Evolutionary conservation across 176 grass and related monocot species (phyloP).

Genomic region (Carex myosuroides): DNA sequence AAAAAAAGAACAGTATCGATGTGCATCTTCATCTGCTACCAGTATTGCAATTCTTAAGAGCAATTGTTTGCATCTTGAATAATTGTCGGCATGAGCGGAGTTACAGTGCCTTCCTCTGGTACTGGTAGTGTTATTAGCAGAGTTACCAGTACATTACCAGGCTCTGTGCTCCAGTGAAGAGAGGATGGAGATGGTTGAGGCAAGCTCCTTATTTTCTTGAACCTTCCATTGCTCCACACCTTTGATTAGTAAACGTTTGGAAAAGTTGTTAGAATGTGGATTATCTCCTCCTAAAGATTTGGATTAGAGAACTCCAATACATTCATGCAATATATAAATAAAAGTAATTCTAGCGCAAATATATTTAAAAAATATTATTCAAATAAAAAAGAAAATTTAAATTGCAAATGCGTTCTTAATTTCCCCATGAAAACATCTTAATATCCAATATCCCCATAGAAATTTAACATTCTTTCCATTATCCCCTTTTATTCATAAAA

Average conservation of each 20-base stretch:
- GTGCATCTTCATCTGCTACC: not conserved
- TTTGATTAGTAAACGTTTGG: not conserved
- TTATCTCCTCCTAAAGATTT: not conserved
- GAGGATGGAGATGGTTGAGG: conserved; percentile 1
- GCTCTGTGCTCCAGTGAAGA: not conserved
- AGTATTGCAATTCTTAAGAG: not conserved
- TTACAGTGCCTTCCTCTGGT: not conserved
- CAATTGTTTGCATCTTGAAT: not conserved
- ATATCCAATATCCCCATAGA: no score
- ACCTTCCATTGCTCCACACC: conserved; percentile 39
- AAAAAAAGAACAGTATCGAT: not conserved
- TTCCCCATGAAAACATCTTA: no score
- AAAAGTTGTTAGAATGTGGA: not conserved
- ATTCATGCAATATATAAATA: not conserved
- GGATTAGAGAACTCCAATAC: not conserved
- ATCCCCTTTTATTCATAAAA: no score
- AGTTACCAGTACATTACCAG: conserved; percentile 7
- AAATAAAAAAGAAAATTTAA: no score
- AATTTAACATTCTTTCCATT: no score
- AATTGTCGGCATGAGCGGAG: not conserved
- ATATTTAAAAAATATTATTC: no score
- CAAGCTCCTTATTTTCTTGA: conserved; percentile 26
- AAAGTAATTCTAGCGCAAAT: no score
- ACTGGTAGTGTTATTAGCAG: conserved; percentile 15
- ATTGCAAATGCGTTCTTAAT: no score